A percentile compares a stretch with the other conserved stretches of the same genome.
These are phyloP conservation scores for Diaporthe caulivora DNA, from an alignment of 2,329 filamentous ascomycete genomes.

Conservation along the genomic window DNA sequence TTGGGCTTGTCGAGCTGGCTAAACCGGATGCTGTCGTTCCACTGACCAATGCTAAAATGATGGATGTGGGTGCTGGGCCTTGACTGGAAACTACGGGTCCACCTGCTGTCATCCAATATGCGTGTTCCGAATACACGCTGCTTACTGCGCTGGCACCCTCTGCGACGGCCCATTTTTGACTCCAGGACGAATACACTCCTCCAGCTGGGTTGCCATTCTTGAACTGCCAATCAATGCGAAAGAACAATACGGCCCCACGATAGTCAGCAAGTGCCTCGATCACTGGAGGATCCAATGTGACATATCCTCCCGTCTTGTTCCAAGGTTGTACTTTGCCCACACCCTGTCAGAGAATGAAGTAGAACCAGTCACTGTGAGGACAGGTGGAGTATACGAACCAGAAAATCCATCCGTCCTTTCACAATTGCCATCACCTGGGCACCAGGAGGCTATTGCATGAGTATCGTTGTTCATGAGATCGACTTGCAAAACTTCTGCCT, in stretches of 20 bases:
- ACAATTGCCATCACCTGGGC: neutral
- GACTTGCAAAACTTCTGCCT: neutral
- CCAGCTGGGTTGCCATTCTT: neutral
- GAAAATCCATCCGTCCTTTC: neutral
- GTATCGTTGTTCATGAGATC: neutral
- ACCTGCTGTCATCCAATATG: neutral
- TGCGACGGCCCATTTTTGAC: neutral
- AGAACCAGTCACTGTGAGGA: neutral
- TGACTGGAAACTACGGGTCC: accelerated
- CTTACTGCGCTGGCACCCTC: no score
- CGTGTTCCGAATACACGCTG: neutral
- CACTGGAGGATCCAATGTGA: neutral
- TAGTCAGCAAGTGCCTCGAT: neutral
- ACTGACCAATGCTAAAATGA: neutral
- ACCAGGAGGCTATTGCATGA: neutral
- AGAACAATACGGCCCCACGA: neutral
- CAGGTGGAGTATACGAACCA: neutral
- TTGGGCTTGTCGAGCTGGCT: neutral
- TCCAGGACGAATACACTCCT: neutral
- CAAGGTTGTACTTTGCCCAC: neutral
- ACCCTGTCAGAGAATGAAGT: neutral
- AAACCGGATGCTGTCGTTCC: neutral
- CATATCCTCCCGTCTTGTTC: neutral
- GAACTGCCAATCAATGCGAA: neutral
- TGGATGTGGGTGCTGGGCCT: neutral